Base-by-base conservation (phyloP, 257 asterid species). In the Penstemon davidsonii region DNA sequence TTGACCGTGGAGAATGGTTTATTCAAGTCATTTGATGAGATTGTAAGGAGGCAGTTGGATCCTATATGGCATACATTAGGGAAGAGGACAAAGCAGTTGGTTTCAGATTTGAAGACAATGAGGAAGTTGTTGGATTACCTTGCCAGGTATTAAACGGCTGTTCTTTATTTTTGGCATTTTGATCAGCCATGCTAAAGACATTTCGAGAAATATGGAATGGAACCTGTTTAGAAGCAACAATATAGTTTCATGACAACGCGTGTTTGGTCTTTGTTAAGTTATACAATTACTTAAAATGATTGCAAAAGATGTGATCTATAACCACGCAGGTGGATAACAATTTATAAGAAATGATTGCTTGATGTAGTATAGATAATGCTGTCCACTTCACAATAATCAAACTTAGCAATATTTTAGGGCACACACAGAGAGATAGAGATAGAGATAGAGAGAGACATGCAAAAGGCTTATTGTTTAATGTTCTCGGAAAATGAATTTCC, bases 11-110 rank as follows among this genome's bases (percentile, higher is more conserved):
- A 93, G 83, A 93, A 87, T 61, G 96, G 96, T 58, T 73, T 93
- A 85, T 93, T 93, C 84, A 93, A 93, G 92, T 90, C 97, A 43
- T 93, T 93, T 67, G 99, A 93, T 81, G 97, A 93, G 91, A 88
- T 93, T 79, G 70, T 93, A 39, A 85, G 95, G 77, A 86, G 88
- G 73, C 99, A 93, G 72, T 80, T 93, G 82, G 97, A 93, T 78
- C 99, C 99, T 59, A 93, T 90, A 76, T 93, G 99, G 99, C 99
- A 93, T 76, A 93, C 96, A 51, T 62, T 93, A 62, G 97, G 97
- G 81, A 88, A 87, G 89, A 85, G 88, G 69, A 93, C 99, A 0
- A 93, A 88, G 78, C 99, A 93, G 76, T 91, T 93, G 66, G 99
- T 93, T 80, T 90, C 96, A 11, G 99, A 93, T 81, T 83, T 93